phyloP scores from a whole-genome alignment of 1,284 basidiomycete genomes.

The Bjerkandera adusta region DNA sequence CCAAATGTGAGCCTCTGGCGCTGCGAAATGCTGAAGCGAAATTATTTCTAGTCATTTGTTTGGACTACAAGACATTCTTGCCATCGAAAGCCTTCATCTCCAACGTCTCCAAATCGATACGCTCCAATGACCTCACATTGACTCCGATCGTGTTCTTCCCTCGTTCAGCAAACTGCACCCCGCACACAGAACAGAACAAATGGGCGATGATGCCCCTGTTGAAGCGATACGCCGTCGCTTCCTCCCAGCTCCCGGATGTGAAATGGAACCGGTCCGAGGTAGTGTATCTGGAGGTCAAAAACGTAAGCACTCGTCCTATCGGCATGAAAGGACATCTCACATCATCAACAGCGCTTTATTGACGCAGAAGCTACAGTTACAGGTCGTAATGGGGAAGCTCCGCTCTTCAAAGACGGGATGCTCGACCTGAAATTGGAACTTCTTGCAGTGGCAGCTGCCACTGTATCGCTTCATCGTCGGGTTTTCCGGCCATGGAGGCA shows the following conservation, averaged over 20 bases:
- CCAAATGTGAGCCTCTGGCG: too few species aligned
- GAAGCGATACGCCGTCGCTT: neutral
- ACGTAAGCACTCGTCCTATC: too few species aligned
- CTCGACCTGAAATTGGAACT: neutral
- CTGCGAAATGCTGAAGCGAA: neutral
- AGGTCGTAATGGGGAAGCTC: neutral
- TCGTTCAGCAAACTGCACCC: neutral
- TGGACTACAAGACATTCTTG: neutral
- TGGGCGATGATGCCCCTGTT: neutral
- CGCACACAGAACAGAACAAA: neutral
- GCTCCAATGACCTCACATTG: neutral
- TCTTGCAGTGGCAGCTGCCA: neutral
- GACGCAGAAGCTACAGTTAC: neutral
- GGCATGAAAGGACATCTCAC: neutral
- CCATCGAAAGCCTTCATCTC: neutral
- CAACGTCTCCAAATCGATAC: neutral
- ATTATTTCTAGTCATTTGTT: neutral
- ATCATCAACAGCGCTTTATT: neutral
- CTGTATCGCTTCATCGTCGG: neutral
- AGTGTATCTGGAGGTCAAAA: too few species aligned
- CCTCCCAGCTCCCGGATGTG: neutral
- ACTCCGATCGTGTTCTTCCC: neutral
- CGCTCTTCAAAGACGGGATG: neutral
- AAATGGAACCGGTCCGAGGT: too few species aligned
- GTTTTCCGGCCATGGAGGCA: too few species aligned